These are phyloP conservation scores for Mallotus repandus DNA, from an alignment of 441 rosid species.

Conservation along the genomic window DNA sequence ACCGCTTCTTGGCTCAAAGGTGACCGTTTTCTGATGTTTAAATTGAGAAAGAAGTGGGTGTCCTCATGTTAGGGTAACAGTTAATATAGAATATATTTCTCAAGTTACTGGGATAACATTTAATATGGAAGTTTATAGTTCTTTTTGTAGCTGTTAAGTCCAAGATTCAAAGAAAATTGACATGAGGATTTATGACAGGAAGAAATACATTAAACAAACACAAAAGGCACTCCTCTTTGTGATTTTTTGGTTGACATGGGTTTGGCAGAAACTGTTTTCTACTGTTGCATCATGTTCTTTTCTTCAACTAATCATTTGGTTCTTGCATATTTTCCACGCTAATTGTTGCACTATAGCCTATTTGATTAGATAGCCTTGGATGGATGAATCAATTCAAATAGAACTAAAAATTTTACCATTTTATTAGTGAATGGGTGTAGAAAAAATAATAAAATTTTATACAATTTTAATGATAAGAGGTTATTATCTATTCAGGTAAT, in stretches of 20 bases:
- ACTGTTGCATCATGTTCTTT: conserved; percentile 1
- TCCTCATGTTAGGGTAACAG: not conserved
- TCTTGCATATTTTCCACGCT: too few species aligned
- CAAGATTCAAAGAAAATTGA: not conserved
- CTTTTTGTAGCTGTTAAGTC: not conserved
- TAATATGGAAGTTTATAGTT: not conserved
- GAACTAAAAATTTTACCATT: too few species aligned
- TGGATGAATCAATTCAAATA: too few species aligned
- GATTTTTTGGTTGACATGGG: not conserved
- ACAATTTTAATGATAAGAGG: too few species aligned
- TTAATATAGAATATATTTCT: too few species aligned
- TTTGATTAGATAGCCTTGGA: too few species aligned
- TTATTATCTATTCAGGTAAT: too few species aligned
- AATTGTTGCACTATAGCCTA: too few species aligned
- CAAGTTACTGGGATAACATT: not conserved
- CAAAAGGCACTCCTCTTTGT: not conserved
- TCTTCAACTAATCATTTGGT: too few species aligned
- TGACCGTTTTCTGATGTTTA: conserved; percentile 21
- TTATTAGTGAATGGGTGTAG: too few species aligned
- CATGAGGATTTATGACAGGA: too few species aligned
- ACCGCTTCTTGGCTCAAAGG: conserved; percentile 1
- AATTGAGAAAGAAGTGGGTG: not conserved
- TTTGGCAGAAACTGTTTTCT: conserved; percentile 4
- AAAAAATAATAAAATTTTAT: too few species aligned
- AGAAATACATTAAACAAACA: not conserved